Conservation (phyloP, 2,329 filamentous ascomycete species). For the Fusarium vanettenii region DNA sequence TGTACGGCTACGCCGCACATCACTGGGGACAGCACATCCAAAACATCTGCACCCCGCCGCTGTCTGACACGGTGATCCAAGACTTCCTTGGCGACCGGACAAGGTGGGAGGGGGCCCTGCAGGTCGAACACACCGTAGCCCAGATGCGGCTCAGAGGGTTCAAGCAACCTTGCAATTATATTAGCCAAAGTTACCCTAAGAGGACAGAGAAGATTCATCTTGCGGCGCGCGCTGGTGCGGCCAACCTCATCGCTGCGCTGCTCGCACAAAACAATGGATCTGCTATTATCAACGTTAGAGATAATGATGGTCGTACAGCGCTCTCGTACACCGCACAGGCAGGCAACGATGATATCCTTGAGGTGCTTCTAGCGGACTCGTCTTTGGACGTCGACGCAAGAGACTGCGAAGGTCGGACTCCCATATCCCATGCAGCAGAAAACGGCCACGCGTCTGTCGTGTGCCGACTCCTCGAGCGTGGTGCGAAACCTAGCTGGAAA, state of each 20-base stretch:
- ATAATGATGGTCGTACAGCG: not conserved
- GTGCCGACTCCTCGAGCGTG: not conserved
- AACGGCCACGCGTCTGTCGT: not conserved
- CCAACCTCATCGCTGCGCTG: not conserved
- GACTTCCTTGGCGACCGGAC: not conserved
- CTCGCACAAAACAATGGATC: not conserved
- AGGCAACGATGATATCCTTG: not conserved
- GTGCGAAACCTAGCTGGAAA: not conserved
- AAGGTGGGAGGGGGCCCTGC: not conserved
- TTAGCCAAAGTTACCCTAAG: not conserved
- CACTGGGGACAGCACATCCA: not conserved
- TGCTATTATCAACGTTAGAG: not conserved
- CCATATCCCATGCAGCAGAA: not conserved
- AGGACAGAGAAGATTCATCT: not conserved
- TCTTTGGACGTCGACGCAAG: not conserved
- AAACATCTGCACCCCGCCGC: not conserved
- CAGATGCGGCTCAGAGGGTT: not conserved
- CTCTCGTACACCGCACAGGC: not conserved
- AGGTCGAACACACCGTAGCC: not conserved
- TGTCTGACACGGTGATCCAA: not conserved
- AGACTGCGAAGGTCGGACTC: not conserved
- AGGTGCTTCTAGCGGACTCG: not conserved
- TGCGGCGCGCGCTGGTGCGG: not conserved
- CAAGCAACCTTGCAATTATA: no score
- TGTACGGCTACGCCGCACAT: not conserved